Evolutionary conservation across 331 rosid species (phyloP).

Genomic region (Acacia concinna): DNA sequence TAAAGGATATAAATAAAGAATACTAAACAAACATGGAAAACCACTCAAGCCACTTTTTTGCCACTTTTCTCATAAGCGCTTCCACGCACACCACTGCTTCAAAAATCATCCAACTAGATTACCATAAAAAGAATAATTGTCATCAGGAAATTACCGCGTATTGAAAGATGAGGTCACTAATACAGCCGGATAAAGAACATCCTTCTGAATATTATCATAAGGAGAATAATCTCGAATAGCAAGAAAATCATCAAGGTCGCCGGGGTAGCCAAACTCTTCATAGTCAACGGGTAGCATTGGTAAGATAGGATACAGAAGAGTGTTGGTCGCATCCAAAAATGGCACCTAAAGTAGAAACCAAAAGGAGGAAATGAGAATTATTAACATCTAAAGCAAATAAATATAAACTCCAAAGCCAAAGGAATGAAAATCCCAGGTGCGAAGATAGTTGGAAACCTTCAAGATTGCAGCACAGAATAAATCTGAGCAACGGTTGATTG

Average conservation of each 20-base stretch:
- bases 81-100: too few relatives aligned
- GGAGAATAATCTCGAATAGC: constrained; percentile 84
- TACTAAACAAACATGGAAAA: too few relatives aligned
- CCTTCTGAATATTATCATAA: constrained; percentile 81
- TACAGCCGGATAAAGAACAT: constrained; percentile 71
- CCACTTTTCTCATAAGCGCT: too few relatives aligned
- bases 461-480: constrained; percentile 80
- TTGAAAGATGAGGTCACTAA: constrained; percentile 75
- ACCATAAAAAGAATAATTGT: background rate
- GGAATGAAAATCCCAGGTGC: constrained; percentile 6
- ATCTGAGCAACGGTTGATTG: constrained; percentile 73
- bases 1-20: too few relatives aligned
- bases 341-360: constrained; percentile 71
- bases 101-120: too few relatives aligned
- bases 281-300: constrained; percentile 73
- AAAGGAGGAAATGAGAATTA: constrained; percentile 9
- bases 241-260: constrained; percentile 73
- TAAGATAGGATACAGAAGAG: constrained; percentile 82
- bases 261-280: constrained; percentile 93
- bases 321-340: constrained; percentile 79
- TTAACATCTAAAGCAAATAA: constrained; percentile 26
- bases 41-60: too few relatives aligned
- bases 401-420: constrained; percentile 25
- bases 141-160: constrained; percentile 59
- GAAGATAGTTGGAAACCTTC: constrained; percentile 51